Percentiles rank a stretch among this genome's conserved stretches.
These are phyloP conservation scores for Diplodia sapinea DNA, from an alignment of 2,329 filamentous ascomycete genomes.

Conservation along the genomic window DNA sequence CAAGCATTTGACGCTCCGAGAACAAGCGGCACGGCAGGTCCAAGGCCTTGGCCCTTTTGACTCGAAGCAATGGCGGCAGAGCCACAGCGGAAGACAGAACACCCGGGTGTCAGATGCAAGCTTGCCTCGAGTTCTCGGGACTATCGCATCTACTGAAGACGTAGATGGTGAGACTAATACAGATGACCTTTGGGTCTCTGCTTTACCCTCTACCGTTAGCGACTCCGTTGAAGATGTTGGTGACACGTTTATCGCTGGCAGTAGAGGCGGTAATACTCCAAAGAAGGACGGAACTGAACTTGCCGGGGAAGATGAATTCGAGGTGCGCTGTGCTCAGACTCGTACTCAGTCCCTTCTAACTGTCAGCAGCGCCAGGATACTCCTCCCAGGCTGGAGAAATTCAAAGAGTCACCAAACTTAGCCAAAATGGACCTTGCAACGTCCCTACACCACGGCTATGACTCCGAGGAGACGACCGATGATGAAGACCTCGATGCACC, in stretches of 20 bases:
- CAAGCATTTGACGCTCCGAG: conserved; percentile 53
- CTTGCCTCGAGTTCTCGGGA: background rate
- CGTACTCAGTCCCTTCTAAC: background rate
- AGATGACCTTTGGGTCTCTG: conserved; percentile 2
- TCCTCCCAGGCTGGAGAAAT: conserved; percentile 19
- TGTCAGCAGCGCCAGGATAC: conserved; percentile 24
- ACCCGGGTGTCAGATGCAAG: background rate
- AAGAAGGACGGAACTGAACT: background rate
- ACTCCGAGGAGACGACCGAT: conserved; percentile 45
- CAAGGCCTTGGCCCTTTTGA: conserved; percentile 62
- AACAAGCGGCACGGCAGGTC: conserved; percentile 60
- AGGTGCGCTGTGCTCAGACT: conserved; percentile 4
- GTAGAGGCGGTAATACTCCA: background rate
- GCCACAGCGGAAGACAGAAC: background rate
- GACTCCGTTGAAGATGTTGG: background rate
- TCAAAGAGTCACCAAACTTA: background rate
- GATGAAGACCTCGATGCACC: conserved; percentile 51
- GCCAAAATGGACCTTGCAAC: background rate
- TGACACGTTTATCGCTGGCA: background rate
- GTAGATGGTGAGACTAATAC: background rate
- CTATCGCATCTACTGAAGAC: background rate
- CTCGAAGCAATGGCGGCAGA: conserved; percentile 52
- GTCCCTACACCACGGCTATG: background rate
- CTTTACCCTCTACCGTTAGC: background rate
- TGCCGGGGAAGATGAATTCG: conserved; percentile 13